Evolutionary conservation across 2,329 filamentous ascomycete genomes (phyloP).

Genomic region (Keithomyces neogunnii): DNA sequence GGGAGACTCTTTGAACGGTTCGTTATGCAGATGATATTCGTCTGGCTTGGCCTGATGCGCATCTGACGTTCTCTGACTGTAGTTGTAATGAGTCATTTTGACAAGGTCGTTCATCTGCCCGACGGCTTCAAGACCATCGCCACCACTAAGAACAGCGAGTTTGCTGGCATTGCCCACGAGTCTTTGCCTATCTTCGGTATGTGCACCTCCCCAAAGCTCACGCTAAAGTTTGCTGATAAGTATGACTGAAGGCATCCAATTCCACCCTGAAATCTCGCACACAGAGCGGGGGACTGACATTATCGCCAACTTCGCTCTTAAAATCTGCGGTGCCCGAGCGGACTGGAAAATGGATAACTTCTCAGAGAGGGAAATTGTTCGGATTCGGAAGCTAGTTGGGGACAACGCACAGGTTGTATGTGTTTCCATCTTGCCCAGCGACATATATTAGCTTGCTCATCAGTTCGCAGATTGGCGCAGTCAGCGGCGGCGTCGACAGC

Average conservation of each 20-base stretch:
- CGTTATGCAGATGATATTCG: constrained; percentile 4
- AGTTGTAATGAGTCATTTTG: constrained; percentile 69
- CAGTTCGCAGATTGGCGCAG: not conserved
- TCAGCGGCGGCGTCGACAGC: constrained; percentile 73
- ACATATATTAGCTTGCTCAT: not conserved
- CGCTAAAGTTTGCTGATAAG: constrained; percentile 4
- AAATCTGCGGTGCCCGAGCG: constrained; percentile 67
- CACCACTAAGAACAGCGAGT: constrained; percentile 66
- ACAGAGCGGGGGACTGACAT: constrained; percentile 56
- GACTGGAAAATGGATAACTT: constrained; percentile 88
- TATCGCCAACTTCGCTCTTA: constrained; percentile 74
- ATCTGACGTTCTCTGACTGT: too few species aligned
- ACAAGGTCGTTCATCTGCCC: constrained; percentile 73
- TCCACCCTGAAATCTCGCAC: constrained; percentile 69
- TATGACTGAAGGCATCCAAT: constrained; percentile 56
- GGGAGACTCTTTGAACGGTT: constrained; percentile 53
- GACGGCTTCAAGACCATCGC: constrained; percentile 66
- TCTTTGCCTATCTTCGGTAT: constrained; percentile 51
- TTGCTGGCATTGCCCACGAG: constrained; percentile 69
- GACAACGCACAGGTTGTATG: constrained; percentile 66
- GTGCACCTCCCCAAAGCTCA: not conserved
- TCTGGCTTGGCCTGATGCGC: constrained; percentile 36
- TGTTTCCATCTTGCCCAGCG: not conserved
- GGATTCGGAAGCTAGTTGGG: constrained; percentile 77
- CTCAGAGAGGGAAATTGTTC: constrained; percentile 66